Evolutionary conservation across 1,284 basidiomycete species (phyloP), one percentile per base, ranked within the genome.

Genomic region (Bjerkandera adusta): DNA sequence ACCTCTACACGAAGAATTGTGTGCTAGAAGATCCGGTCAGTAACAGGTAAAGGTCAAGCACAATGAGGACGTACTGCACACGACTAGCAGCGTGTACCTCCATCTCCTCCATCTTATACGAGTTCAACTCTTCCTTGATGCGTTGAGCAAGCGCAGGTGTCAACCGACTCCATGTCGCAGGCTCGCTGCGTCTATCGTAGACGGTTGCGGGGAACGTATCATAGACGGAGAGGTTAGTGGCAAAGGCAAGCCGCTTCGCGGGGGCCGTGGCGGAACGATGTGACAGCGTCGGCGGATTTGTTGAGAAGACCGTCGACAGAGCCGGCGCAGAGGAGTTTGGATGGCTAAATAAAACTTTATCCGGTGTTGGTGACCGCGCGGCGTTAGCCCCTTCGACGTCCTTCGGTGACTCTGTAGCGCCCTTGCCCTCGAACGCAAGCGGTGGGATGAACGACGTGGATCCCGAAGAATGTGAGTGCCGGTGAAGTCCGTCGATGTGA

Each of bases 41-140:
- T 25, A 30, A 20, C 16, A 35, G 4, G 20, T 25, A 11, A 26
- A 12, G 27, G 25, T 32, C 12, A 29, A 36, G 13, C 16, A 52
- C 40, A 33, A 38, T 52, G 37, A 21, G 71, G n/a, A 68, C 87
- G 58, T 65, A 91, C 88, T 95, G 85, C 60, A 88, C 81, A 65
- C 90, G 82, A 68, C 89, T 92, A 39, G 85, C 73, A 53, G 88
- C 85, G 68, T 97, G 94, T 51, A 97, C 92, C 62, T 93, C 91
- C 94, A 97, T 97, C 72, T 95, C 91, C 69, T 97, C 94, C 88
- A 97, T 92, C 77, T 97, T 97, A 72, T 89, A 97, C 51, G 91
- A 92, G 69, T 97, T 95, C 37, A 96, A 73, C 72, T 95, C 92
- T 69, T 95, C 92, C 76, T 97, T 97, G 69, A 97, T 97, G 54